phyloP scores from a whole-genome alignment of 805 yeast species.

The Grigorovia jiainica region DNA sequence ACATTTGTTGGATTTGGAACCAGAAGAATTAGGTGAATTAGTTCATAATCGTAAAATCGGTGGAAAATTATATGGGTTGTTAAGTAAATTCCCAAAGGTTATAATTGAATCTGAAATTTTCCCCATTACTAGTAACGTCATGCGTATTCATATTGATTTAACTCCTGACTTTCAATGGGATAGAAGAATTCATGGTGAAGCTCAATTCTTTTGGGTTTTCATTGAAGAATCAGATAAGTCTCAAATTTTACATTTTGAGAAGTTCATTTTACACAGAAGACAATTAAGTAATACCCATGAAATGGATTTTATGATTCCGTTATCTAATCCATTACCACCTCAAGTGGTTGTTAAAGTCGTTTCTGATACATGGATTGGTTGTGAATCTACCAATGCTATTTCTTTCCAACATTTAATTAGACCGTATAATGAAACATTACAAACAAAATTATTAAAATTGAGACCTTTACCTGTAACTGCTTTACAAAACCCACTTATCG shows the following conservation, averaged over 20 bases:
- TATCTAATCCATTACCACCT: constrained; percentile 81
- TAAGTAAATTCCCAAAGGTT: constrained; percentile 68
- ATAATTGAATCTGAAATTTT: constrained; percentile 71
- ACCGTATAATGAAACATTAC: constrained; percentile 79
- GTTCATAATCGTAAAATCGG: constrained; percentile 81
- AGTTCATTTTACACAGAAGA: constrained; percentile 54
- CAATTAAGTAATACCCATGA: constrained; percentile 50
- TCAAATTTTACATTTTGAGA: constrained; percentile 72
- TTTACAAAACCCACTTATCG: constrained; percentile 56
- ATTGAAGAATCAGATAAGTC: constrained; percentile 79
- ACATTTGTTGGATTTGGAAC: constrained; percentile 58
- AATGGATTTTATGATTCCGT: constrained; percentile 87
- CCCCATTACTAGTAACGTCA: constrained; percentile 80
- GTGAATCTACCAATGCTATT: constrained; percentile 64
- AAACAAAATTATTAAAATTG: constrained; percentile 67
- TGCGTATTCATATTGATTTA: constrained; percentile 65
- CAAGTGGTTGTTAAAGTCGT: constrained; percentile 73
- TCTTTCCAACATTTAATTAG: constrained; percentile 85
- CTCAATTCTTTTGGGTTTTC: constrained; percentile 84
- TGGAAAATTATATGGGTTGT: constrained; percentile 42
- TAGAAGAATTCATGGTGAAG: constrained; percentile 65
- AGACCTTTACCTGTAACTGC: constrained; percentile 86
- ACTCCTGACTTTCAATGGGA: constrained; percentile 85
- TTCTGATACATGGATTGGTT: constrained; percentile 85
- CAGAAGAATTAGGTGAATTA: constrained; percentile 77